phyloP scores from a whole-genome alignment of 106 monocot species.

The Allium fistulosum region DNA sequence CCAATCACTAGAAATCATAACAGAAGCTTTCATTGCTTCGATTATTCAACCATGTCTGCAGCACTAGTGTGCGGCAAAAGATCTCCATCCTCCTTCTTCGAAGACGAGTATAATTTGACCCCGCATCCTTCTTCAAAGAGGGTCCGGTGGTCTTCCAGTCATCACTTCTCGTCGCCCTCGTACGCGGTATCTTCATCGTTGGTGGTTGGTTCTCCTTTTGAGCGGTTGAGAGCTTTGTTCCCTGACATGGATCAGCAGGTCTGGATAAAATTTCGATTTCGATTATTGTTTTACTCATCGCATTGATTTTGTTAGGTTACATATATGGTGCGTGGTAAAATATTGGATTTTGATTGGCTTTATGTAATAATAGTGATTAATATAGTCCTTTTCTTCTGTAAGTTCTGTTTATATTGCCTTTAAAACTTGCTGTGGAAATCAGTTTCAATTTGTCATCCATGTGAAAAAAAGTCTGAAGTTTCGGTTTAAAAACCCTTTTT shows the following conservation, averaged over 20 bases:
- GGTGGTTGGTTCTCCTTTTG: background rate
- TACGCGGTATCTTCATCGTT: background rate
- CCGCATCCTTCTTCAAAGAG: constrained; percentile 2
- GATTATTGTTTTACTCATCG: too few species aligned
- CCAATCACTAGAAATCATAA: too few species aligned
- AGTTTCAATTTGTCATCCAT: too few species aligned
- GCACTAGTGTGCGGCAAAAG: constrained; percentile 9
- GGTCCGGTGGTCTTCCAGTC: constrained; percentile 5
- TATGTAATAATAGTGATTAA: too few species aligned
- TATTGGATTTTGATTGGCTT: too few species aligned
- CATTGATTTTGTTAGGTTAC: too few species aligned
- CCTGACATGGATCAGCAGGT: constrained; percentile 9
- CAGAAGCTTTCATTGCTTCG: background rate
- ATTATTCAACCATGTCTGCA: background rate
- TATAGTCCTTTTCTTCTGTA: too few species aligned
- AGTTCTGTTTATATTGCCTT: too few species aligned
- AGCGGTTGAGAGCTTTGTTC: background rate
- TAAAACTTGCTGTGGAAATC: too few species aligned
- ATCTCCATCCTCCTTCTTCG: constrained; percentile 7
- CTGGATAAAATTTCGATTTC: constrained; percentile 5
- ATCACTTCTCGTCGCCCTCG: constrained; percentile 5
- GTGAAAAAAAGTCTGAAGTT: too few species aligned
- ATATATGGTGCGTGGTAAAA: too few species aligned
- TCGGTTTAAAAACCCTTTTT: too few species aligned
- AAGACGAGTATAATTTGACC: background rate